Evolutionary conservation across 1,284 basidiomycete species (phyloP), one percentile per base, ranked within the genome.

Genomic region (Melampsora larici-populina): DNA sequence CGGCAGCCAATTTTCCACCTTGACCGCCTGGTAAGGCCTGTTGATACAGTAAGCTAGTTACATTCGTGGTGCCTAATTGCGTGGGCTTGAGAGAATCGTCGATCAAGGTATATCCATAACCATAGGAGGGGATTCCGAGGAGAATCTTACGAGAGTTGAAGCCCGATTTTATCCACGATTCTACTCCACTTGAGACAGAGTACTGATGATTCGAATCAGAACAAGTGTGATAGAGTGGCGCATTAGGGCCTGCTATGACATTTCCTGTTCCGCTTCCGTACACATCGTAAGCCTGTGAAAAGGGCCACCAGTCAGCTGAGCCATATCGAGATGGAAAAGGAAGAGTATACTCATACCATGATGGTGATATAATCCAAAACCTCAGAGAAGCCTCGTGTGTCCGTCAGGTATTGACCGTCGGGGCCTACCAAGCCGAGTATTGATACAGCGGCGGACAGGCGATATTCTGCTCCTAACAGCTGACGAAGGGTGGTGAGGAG

Each of bases 391-490:
- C 40, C 60, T 29, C 48, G 66, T 17, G 67, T 70, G 60, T 77
- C 67, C 9, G 58, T 70, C 26, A 77, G 49, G 58, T 63, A 77
- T 31, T 77, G 51, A 26, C 75, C 75, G 43, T 77, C 67, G 31
- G 67, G 46, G 4, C 67, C 66, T 67, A 77, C 69, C 18, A 77
- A 65, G 43, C 75, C 75, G 18, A 51, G 51, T 21, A 70, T 58
- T 63, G 75, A 77, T 17, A 77, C 75, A 4, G 75, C 75, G 3
- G 75, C 75, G 18, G 75, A 77, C 36, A 77, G 58, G 26, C 75
- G 51, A 13, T 46, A 62, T 11, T 70, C 33, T 24, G 17, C 17
- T 11, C 75, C 75, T 26, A 70, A 26, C 31, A 60, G 62, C 40
- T 69, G 46, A n/a, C 75, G 40, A 33, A 77, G 60, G 46, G 68